These are phyloP conservation scores for Curvularia sp. DNA, from an alignment of 2,329 filamentous ascomycete species.

Conservation along the genomic window DNA sequence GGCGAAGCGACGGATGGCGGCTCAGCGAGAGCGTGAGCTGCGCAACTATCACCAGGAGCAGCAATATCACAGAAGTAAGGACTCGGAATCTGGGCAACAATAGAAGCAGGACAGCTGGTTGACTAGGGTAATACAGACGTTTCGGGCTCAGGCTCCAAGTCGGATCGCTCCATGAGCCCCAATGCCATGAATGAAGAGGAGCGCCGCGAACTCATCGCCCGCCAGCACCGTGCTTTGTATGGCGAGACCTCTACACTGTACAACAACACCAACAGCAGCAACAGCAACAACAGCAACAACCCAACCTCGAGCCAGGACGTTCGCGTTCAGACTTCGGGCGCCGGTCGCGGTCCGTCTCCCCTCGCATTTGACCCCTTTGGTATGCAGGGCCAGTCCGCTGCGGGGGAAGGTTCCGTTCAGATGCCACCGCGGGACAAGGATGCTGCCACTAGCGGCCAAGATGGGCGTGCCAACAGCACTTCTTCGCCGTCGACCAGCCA, in stretches of 20 bases:
- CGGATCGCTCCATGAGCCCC: slow-evolving; percentile 84
- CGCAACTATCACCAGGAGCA: slow-evolving; percentile 99
- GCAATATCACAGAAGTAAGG: slow-evolving; percentile 99
- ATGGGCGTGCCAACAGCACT: slow-evolving; percentile 80
- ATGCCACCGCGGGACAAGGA: slow-evolving; percentile 59
- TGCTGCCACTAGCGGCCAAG: slow-evolving; percentile 58
- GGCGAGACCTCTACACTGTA: slow-evolving; percentile 74
- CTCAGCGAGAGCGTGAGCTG: slow-evolving; percentile 97
- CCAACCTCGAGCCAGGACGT: slow-evolving; percentile 71
- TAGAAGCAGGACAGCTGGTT: slow-evolving; percentile 53
- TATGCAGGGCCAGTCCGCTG: slow-evolving; percentile 58
- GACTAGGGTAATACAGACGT: slow-evolving; percentile 72
- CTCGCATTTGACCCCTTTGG: slow-evolving; percentile 77
- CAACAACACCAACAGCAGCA: slow-evolving; percentile 68
- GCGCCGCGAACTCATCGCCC: slow-evolving; percentile 92
- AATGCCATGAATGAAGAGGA: slow-evolving; percentile 92
- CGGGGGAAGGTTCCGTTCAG: slow-evolving; percentile 62
- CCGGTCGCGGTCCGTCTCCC: slow-evolving; percentile 77
- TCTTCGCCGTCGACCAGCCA: slow-evolving; percentile 79
- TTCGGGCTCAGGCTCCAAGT: slow-evolving; percentile 76
- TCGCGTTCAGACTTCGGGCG: slow-evolving; percentile 65
- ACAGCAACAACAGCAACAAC: slow-evolving; percentile 61
- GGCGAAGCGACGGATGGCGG: slow-evolving; percentile 98
- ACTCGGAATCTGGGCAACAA: slow-evolving; percentile 75
- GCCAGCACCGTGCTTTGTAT: slow-evolving; percentile 93